Evolutionary conservation across 2,329 filamentous ascomycete genomes (phyloP), one percentile per base, ranked within the genome.

Genomic region (Camptophora hylomeconis): DNA sequence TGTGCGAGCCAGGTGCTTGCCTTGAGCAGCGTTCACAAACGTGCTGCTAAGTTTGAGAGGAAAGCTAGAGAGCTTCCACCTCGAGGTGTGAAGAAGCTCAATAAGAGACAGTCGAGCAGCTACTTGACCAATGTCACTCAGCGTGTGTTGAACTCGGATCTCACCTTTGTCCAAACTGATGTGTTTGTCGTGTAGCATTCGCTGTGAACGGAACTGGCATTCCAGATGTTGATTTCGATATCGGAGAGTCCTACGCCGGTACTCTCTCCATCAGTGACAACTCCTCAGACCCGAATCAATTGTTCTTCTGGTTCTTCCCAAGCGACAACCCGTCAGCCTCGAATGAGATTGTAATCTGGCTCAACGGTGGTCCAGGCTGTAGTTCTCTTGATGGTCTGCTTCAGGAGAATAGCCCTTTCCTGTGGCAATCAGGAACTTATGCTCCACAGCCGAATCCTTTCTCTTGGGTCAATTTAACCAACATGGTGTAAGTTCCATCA

Each of bases 371-470:
- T 3, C 65, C 63, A 11, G 62, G 64, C 10, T 67, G 62, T 39
- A 62, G 53, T 17, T 79, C 73, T 1, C 61, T 82, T 5, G 65
- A 74, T 40, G 79, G 77, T 5, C 58, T 86, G 2, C 50, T 87
- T 7, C 77, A 81, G 28, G 80, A 28, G 23, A 86, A 83, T 42
- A 79, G 80, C 0, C 76, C 80, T 0, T 77, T 82, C 44, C 33
- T 67, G 4, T 81, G 76, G 75, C 69, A 77, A 46, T 63, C 70
- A 8, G 81, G 81, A 18, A 86, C 77, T 1, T 67, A 63, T 31
- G 61, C 63, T 11, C 78, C 79, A 0, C 61, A 72, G 0, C 40
- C 33, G 18, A 50, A 50, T 20, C 41, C 46, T 17, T 49, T 44
- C 33, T 41, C 43, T 3, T 45, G 38, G 21, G 20, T 18, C 3